Percentiles rank a stretch among this genome's conserved stretches.
Conservation (phyloP, 352 stramenopile species). For the Pythium dissotocum region DNA sequence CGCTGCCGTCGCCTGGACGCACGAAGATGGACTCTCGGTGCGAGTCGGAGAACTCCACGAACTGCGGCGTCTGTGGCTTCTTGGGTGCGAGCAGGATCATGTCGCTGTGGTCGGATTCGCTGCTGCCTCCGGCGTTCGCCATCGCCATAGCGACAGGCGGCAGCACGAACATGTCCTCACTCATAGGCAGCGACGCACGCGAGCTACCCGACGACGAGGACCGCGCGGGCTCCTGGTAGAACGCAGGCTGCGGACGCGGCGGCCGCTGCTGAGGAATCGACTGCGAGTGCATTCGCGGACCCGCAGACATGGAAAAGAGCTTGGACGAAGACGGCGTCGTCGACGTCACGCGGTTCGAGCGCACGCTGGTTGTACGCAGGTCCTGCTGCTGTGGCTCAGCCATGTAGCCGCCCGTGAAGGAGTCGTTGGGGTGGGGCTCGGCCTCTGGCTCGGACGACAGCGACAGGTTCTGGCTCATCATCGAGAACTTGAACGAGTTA, state of each 20-base stretch:
- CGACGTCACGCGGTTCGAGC: not conserved
- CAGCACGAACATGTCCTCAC: slow-evolving; percentile 11
- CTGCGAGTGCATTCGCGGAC: slow-evolving; percentile 10
- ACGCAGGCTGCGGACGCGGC: slow-evolving; percentile 3
- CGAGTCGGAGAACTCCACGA: slow-evolving; percentile 48
- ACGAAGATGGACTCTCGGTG: slow-evolving; percentile 34
- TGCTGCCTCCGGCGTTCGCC: not conserved
- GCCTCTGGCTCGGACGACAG: slow-evolving; percentile 11
- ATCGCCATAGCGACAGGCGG: not conserved
- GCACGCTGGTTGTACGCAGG: not conserved
- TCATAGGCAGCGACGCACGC: not conserved
- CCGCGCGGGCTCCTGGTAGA: not conserved
- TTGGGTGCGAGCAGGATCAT: slow-evolving; percentile 29
- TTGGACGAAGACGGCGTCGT: slow-evolving; percentile 5
- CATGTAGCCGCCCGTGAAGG: not conserved
- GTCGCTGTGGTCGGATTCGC: not conserved
- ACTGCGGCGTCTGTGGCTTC: slow-evolving; percentile 29
- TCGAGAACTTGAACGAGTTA: slow-evolving; percentile 22
- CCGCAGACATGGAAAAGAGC: slow-evolving; percentile 6
- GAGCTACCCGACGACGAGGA: slow-evolving; percentile 6
- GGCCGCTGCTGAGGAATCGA: slow-evolving; percentile 1
- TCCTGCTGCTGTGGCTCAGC: not conserved
- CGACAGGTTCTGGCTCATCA: slow-evolving; percentile 18
- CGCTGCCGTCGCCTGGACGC: slow-evolving; percentile 32
- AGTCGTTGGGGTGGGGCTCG: slow-evolving; percentile 8